phyloP scores from a whole-genome alignment of 805 yeast genomes.

The Zygosaccharomyces rouxii region DNA sequence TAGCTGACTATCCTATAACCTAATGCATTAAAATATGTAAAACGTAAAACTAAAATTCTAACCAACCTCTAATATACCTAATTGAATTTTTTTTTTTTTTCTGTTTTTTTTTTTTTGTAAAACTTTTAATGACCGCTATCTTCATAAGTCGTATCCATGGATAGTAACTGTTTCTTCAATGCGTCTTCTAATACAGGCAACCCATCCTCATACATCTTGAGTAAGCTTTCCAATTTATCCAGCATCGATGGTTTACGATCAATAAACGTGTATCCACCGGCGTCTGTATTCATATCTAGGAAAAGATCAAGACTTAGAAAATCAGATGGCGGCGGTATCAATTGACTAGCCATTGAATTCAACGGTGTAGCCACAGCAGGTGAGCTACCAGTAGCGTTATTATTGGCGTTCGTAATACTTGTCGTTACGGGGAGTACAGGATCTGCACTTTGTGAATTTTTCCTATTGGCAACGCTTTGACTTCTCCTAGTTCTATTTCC shows the following conservation, averaged over 20 bases:
- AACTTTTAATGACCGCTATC: conserved; percentile 6
- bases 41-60: no score
- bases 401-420: neutral
- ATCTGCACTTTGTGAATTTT: conserved; percentile 14
- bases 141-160: conserved; percentile 7
- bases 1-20: neutral
- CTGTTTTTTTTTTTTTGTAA: neutral
- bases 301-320: conserved; percentile 28
- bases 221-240: conserved; percentile 27
- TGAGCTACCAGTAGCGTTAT: neutral
- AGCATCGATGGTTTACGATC: conserved; percentile 32
- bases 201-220: conserved; percentile 31
- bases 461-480: conserved; percentile 22
- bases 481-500: conserved; percentile 23
- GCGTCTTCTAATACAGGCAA: conserved; percentile 30
- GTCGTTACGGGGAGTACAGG: neutral
- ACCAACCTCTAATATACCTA: no score
- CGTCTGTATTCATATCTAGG: conserved; percentile 19
- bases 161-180: conserved; percentile 23
- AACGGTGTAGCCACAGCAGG: conserved; percentile 5
- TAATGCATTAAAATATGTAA: no score
- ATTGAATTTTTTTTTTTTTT: neutral
- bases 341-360: neutral
- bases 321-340: conserved; percentile 30
- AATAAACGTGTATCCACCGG: conserved; percentile 13